phyloP scores from a whole-genome alignment of 805 yeast genomes.

The Ogataea methanolica region DNA sequence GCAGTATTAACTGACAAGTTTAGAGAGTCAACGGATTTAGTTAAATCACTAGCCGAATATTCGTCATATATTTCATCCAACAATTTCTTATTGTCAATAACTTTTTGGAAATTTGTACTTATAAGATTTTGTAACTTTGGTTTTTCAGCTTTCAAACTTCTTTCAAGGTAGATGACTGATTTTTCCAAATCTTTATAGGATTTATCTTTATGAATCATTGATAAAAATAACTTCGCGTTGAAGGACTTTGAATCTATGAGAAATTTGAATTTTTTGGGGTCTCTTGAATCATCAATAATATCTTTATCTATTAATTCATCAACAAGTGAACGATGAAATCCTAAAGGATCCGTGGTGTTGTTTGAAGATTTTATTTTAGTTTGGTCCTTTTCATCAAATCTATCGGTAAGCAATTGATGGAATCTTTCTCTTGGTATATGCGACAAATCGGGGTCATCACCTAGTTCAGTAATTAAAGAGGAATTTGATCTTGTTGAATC shows the following conservation, averaged over 20 bases:
- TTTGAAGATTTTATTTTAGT: neutral
- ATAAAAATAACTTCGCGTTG: slow-evolving; percentile 51
- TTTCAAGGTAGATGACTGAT: slow-evolving; percentile 46
- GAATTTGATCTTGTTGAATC: slow-evolving; percentile 17
- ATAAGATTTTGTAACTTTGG: slow-evolving; percentile 46
- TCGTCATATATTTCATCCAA: slow-evolving; percentile 57
- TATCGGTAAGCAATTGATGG: slow-evolving; percentile 20
- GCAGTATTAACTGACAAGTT: slow-evolving; percentile 43
- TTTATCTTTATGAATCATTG: slow-evolving; percentile 51
- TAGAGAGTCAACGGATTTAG: slow-evolving; percentile 14
- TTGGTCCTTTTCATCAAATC: slow-evolving; percentile 3
- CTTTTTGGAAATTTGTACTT: slow-evolving; percentile 56
- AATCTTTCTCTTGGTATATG: slow-evolving; percentile 23
- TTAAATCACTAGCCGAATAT: slow-evolving; percentile 33
- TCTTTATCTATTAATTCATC: slow-evolving; percentile 37
- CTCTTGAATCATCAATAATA: slow-evolving; percentile 34
- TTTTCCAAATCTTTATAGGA: slow-evolving; percentile 44
- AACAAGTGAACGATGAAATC: slow-evolving; percentile 42
- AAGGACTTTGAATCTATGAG: slow-evolving; percentile 55
- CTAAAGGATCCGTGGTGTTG: slow-evolving; percentile 46
- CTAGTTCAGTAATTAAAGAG: neutral
- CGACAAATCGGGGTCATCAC: slow-evolving; percentile 9
- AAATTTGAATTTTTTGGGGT: slow-evolving; percentile 35
- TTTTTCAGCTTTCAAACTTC: slow-evolving; percentile 44
- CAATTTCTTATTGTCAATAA: slow-evolving; percentile 60